phyloP scores from a whole-genome alignment of 2,329 filamentous ascomycete species.

The Ceratocystis destructans region DNA sequence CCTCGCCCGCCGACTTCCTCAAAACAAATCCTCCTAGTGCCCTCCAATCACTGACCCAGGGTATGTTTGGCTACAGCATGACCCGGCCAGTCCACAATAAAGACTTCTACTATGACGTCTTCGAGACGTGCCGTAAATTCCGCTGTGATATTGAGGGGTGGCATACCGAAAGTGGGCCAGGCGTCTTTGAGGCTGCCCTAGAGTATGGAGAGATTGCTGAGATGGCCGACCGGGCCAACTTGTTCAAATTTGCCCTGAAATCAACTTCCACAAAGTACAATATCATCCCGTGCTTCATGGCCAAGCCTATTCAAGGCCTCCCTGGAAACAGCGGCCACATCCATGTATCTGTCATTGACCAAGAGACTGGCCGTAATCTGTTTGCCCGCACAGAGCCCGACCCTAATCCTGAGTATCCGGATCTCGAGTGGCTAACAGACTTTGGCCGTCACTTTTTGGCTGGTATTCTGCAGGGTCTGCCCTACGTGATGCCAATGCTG shows the following conservation, averaged over 20 bases:
- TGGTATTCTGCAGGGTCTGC: conserved; percentile 73
- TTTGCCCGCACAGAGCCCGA: conserved; percentile 63
- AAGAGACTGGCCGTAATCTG: conserved; percentile 63
- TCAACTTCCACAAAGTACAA: conserved; percentile 74
- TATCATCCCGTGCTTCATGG: conserved; percentile 97
- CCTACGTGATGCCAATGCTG: conserved; percentile 89
- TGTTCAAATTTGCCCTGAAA: conserved; percentile 90
- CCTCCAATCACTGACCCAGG: conserved; percentile 73
- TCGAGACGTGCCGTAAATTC: conserved; percentile 65
- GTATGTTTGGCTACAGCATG: conserved; percentile 91
- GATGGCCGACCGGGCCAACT: conserved; percentile 81
- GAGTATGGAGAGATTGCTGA: conserved; percentile 75
- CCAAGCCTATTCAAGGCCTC: conserved; percentile 79
- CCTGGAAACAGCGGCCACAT: conserved; percentile 95
- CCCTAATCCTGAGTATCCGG: conserved; percentile 54
- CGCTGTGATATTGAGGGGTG: conserved; percentile 77
- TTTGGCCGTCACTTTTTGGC: conserved; percentile 86
- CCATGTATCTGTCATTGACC: conserved; percentile 78
- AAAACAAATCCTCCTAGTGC: conserved; percentile 55
- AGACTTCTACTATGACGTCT: conserved; percentile 83
- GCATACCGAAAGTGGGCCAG: conserved; percentile 89
- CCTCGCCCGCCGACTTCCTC: conserved; percentile 61
- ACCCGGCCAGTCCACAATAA: conserved; percentile 79
- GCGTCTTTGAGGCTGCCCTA: conserved; percentile 88
- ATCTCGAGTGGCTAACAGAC: conserved; percentile 71